Base-by-base conservation (phyloP, 495 filamentous ascomycete species). In the Penicillium longicatenatum region DNA sequence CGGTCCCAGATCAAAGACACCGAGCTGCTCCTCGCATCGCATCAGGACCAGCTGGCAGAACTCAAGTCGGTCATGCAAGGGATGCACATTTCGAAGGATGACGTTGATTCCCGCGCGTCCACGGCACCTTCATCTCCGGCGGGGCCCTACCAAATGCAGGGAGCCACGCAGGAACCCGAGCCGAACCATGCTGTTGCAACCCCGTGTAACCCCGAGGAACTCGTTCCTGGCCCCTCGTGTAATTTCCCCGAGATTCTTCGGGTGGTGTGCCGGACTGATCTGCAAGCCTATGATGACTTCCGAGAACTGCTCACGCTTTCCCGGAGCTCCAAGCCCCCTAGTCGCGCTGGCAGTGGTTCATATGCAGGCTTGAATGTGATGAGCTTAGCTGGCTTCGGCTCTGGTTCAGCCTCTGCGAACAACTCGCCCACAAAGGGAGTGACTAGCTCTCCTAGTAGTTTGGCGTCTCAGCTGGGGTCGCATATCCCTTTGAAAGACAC, bases 31-130 rank as follows among this genome's bases (percentile, higher is more conserved):
- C 81, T 98, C 41, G 83, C 84, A 41, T 94, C 89, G 8, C 92
- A 96, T 56, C 93, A 97, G 67, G 92, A 98, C 66, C 94, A 98
- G 71, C 81, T 98, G 10, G 82, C 87, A 8, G 89, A 98, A 71
- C 81, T 98, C 41, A 98, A 98, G 70, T 79, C 81, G 7, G 91
- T 95, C 54, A 90, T 98, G 88, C 90, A 96, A 76, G 82, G 86
- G 50, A 91, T 96, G 85, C 82, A 81, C n/a, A 73, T 79, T 37
- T 85, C 90, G 56, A 83, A 82, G 50, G 91, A 93, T 57, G 91
- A 88, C 35, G 60, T 74, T 41, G 86, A 89, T 24, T 67, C 72
- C 24, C 88, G 75, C 60, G 74, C 63, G 58, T 87, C 80, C 39
- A 88, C 86, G 46, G 85, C 80, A 63, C 94, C 82, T 43, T 87